phyloP scores from a whole-genome alignment of 2,329 filamentous ascomycete species.

The Talaromyces sp. region DNA sequence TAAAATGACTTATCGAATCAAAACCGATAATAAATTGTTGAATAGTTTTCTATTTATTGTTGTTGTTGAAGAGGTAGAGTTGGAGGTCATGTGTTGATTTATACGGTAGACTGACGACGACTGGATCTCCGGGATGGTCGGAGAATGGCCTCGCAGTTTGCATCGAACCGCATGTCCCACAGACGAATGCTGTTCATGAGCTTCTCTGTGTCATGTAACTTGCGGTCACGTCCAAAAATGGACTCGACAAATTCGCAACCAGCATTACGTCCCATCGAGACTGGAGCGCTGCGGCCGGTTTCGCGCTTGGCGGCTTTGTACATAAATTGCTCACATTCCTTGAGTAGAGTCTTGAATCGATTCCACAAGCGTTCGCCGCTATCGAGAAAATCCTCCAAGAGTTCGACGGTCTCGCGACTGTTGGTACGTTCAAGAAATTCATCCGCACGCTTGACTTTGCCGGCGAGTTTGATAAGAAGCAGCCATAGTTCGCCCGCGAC shows the following conservation, averaged over 20 bases:
- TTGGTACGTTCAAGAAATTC: slow-evolving; percentile 72
- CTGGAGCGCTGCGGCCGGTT: slow-evolving; percentile 58
- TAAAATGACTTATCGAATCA: not conserved
- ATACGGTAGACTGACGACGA: slow-evolving; percentile 27
- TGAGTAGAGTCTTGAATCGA: slow-evolving; percentile 81
- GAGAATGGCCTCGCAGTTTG: slow-evolving; percentile 90
- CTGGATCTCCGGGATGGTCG: slow-evolving; percentile 33
- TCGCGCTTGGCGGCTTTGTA: slow-evolving; percentile 78
- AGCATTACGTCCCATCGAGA: slow-evolving; percentile 83
- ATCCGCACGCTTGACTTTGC: slow-evolving; percentile 88
- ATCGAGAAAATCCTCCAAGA: slow-evolving; percentile 86
- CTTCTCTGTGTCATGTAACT: slow-evolving; percentile 85
- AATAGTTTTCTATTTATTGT: not conserved
- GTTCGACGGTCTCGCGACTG: slow-evolving; percentile 68
- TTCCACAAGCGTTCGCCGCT: slow-evolving; percentile 82
- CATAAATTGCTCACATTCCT: slow-evolving; percentile 92
- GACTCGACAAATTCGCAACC: slow-evolving; percentile 95
- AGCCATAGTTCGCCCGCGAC: slow-evolving; percentile 95
- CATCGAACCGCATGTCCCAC: slow-evolving; percentile 92
- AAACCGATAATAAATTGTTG: not conserved
- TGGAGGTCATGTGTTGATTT: not conserved
- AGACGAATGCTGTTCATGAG: slow-evolving; percentile 84
- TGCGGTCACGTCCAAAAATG: slow-evolving; percentile 86
- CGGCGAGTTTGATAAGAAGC: slow-evolving; percentile 85
- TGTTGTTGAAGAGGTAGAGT: not conserved